A percentile compares a stretch with the other conserved stretches of the same genome.
These are phyloP conservation scores for Candida sp. DNA, from an alignment of 1,139 yeast species.

Conservation along the genomic window DNA sequence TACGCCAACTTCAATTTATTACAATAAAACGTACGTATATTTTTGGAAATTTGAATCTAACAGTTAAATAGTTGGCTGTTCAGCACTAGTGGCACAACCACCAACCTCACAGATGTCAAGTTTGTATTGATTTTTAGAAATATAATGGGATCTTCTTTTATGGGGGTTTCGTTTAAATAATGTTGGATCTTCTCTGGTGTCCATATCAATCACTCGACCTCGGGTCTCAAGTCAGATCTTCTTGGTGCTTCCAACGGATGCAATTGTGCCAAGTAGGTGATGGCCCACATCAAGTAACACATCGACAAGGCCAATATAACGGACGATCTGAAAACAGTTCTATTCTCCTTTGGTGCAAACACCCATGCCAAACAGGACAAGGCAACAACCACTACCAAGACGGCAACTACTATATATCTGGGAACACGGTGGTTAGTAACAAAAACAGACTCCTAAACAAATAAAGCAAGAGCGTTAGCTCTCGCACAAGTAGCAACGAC, in stretches of 20 bases:
- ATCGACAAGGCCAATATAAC: conserved; percentile 80
- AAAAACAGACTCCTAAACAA: not conserved
- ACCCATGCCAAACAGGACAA: conserved; percentile 67
- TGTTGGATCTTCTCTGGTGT: not conserved
- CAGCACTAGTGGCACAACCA: not conserved
- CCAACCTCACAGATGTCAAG: not conserved
- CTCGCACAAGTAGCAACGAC: not conserved
- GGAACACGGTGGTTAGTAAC: conserved; percentile 16
- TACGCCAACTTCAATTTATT: not conserved
- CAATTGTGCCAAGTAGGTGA: conserved; percentile 78
- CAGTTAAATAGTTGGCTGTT: not conserved
- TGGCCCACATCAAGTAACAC: conserved; percentile 97
- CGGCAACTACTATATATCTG: conserved; percentile 77
- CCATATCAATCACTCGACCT: conserved; percentile 22
- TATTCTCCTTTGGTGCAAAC: conserved; percentile 62
- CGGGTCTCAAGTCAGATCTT: conserved; percentile 83
- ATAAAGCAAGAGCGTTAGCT: not conserved
- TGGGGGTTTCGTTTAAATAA: not conserved
- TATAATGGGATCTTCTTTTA: not conserved
- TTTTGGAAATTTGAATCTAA: not conserved
- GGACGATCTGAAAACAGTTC: conserved; percentile 89
- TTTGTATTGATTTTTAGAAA: not conserved
- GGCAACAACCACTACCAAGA: conserved; percentile 62
- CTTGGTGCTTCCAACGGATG: conserved; percentile 86
- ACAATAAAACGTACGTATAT: not conserved